A percentile compares a stretch with the other conserved stretches of the same genome.
phyloP scores from a whole-genome alignment of 2,329 filamentous ascomycete species.

The Ophiosphaerella korrae region DNA sequence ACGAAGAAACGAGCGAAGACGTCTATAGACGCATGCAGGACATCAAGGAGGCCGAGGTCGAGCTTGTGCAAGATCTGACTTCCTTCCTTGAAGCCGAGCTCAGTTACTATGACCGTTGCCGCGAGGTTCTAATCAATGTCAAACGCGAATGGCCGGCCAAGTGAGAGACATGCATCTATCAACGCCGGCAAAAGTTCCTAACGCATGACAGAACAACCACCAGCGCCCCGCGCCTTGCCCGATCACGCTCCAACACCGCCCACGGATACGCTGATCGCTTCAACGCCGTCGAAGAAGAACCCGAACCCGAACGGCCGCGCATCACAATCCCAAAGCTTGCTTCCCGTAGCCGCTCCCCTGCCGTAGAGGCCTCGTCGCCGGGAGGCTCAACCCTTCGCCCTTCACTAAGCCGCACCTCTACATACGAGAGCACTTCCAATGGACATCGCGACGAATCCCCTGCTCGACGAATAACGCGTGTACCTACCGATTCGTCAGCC shows the following conservation, averaged over 20 bases:
- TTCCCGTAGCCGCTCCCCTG: conserved; percentile 51
- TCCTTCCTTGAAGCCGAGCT: conserved; percentile 87
- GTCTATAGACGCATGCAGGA: conserved; percentile 93
- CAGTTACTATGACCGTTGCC: conserved; percentile 87
- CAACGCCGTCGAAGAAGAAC: conserved; percentile 62
- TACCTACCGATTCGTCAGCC: conserved; percentile 60
- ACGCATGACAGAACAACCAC: conserved; percentile 33
- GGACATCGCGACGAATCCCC: conserved; percentile 60
- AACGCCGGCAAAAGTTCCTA: conserved; percentile 11
- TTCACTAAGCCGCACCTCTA: conserved; percentile 56
- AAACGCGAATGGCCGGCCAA: conserved; percentile 71
- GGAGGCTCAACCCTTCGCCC: conserved; percentile 52
- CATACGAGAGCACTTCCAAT: conserved; percentile 63
- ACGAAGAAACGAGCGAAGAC: conserved; percentile 93
- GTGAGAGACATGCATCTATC: conserved; percentile 47
- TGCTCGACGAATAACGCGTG: conserved; percentile 55
- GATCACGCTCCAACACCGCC: conserved; percentile 67
- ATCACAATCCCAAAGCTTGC: conserved; percentile 50
- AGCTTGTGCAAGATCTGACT: conserved; percentile 79
- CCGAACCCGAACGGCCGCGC: conserved; percentile 56
- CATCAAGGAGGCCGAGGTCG: conserved; percentile 87
- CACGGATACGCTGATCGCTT: conserved; percentile 67
- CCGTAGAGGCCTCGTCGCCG: conserved; percentile 35
- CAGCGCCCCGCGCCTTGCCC: conserved; percentile 48
- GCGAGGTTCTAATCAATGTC: conserved; percentile 76